Conservation (phyloP, 805 yeast genomes). For the Maudiozyma saulgeensis region DNA sequence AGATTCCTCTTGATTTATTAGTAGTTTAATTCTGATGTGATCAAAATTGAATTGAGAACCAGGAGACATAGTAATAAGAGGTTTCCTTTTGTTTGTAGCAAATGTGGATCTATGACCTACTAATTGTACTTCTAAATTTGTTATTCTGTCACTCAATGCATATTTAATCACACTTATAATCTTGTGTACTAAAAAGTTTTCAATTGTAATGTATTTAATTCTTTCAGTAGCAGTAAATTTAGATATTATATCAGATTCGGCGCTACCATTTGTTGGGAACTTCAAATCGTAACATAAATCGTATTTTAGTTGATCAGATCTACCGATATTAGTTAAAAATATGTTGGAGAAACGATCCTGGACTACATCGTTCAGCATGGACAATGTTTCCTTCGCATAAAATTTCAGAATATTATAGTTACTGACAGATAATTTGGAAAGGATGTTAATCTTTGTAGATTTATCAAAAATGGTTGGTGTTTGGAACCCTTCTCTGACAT, state of each 20-base stretch:
- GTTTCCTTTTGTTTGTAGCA: constrained; percentile 42
- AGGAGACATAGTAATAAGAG: constrained; percentile 27
- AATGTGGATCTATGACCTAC: constrained; percentile 24
- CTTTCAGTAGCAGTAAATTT: constrained; percentile 62
- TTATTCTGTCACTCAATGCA: constrained; percentile 45
- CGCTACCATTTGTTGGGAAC: constrained; percentile 34
- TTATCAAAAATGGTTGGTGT: constrained; percentile 73
- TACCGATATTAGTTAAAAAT: constrained; percentile 52
- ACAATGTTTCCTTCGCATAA: constrained; percentile 60
- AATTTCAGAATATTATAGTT: constrained; percentile 53
- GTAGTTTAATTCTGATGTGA: constrained; percentile 48
- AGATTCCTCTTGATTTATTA: constrained; percentile 59
- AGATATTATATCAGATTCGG: constrained; percentile 27
- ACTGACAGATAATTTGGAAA: constrained; percentile 70
- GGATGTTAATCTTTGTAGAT: constrained; percentile 62
- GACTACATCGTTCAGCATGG: constrained; percentile 64
- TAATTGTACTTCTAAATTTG: constrained; percentile 29
- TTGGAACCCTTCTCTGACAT: constrained; percentile 49
- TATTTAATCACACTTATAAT: constrained; percentile 46
- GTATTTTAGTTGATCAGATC: constrained; percentile 45
- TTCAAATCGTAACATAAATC: constrained; percentile 48
- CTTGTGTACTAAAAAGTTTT: constrained; percentile 53
- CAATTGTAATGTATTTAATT: constrained; percentile 60
- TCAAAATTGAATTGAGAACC: constrained; percentile 22
- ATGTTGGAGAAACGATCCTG: constrained; percentile 75